Percentiles rank a stretch among this genome's conserved stretches.
phyloP scores from a whole-genome alignment of 805 yeast genomes.

The Lipomyces kockii region DNA sequence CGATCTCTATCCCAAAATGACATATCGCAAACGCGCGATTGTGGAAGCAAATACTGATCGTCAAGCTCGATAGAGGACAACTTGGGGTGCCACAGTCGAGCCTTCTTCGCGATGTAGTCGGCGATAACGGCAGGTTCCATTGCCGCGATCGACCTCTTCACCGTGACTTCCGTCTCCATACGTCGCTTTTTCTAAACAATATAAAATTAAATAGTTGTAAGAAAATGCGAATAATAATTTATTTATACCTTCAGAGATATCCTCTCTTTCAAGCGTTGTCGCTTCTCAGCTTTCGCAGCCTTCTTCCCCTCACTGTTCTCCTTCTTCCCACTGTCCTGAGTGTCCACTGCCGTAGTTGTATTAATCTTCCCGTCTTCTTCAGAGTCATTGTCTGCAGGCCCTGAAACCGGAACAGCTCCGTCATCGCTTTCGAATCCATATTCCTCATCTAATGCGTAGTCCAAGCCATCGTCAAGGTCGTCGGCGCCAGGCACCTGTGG shows the following conservation, averaged over 20 bases:
- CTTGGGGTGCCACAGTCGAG: conserved; percentile 23
- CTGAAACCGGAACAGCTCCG: conserved; percentile 9
- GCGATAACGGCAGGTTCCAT: conserved; percentile 21
- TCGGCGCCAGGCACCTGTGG: conserved; percentile 17
- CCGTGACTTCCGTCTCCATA: conserved; percentile 27
- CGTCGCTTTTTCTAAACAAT: conserved; percentile 24
- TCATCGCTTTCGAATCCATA: conserved; percentile 8
- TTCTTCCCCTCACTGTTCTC: neutral
- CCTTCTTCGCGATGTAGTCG: conserved; percentile 31
- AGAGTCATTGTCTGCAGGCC: conserved; percentile 8
- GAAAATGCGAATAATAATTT: neutral
- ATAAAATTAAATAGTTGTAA: too few relatives aligned
- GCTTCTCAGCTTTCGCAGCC: conserved; percentile 21
- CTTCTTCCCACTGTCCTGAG: neutral
- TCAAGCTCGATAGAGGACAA: conserved; percentile 31
- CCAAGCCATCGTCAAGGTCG: conserved; percentile 36
- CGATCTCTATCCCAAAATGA: conserved; percentile 17
- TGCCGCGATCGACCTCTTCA: conserved; percentile 21
- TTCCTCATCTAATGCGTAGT: conserved; percentile 25
- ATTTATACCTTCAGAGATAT: conserved; percentile 22
- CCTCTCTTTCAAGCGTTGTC: conserved; percentile 20
- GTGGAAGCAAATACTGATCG: conserved; percentile 24
- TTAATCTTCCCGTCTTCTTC: conserved; percentile 2
- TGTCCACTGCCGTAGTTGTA: neutral
- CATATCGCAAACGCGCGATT: conserved; percentile 24